A percentile compares a stretch with the other conserved stretches of the same genome.
phyloP scores from a whole-genome alignment of 768 basidiomycete species.

The Russula sp. region DNA sequence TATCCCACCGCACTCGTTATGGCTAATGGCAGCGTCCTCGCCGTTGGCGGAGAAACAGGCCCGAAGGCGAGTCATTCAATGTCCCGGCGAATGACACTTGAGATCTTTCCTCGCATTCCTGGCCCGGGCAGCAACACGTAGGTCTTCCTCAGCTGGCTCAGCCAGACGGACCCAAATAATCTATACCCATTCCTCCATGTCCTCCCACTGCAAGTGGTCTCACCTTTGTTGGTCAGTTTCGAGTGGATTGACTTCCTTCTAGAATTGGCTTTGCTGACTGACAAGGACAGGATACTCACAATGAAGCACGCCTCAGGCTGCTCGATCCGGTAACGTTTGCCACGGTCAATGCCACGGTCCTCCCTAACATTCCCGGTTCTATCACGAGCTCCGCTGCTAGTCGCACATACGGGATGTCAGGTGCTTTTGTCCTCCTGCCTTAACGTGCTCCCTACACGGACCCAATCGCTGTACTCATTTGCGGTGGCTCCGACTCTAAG shows the following conservation, averaged over 20 bases:
- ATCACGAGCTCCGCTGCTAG: slow-evolving; percentile 70
- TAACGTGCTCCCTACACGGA: slow-evolving; percentile 68
- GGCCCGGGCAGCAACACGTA: slow-evolving; percentile 53
- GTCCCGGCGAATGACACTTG: slow-evolving; percentile 55
- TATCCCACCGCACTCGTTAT: slow-evolving; percentile 67
- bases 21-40: slow-evolving; percentile 66
- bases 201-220: slow-evolving; percentile 51
- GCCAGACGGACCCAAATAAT: slow-evolving; percentile 75
- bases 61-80: slow-evolving; percentile 37
- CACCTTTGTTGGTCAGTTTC: slow-evolving; percentile 58
- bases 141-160: slow-evolving; percentile 57
- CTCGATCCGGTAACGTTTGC: slow-evolving; percentile 60
- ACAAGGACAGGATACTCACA: slow-evolving; percentile 50
- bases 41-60: slow-evolving; percentile 70
- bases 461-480: slow-evolving; percentile 61
- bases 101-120: slow-evolving; percentile 59
- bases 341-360: slow-evolving; percentile 39
- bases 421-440: slow-evolving; percentile 63
- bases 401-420: slow-evolving; percentile 74
- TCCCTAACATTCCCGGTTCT: slow-evolving; percentile 71
- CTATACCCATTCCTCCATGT: slow-evolving; percentile 73
- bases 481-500: slow-evolving; percentile 67
- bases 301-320: slow-evolving; percentile 59
- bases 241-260: background rate
- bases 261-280: background rate